Evolutionary conservation across 306 rosid species (phyloP), one percentile per base, ranked within the genome.

Genomic region (Dalbergia cultrata): DNA sequence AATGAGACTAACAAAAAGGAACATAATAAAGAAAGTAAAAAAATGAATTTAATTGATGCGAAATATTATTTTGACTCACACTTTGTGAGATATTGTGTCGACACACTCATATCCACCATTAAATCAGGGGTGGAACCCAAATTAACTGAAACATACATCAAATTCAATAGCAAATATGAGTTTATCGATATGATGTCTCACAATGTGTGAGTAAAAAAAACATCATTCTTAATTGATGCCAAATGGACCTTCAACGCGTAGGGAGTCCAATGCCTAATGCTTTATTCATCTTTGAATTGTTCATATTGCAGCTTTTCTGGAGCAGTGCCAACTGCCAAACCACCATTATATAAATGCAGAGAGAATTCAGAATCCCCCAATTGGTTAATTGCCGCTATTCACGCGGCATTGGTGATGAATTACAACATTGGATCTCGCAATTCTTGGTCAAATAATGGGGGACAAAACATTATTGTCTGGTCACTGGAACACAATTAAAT

Each of bases 321-420:
- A 18, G 33, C 18, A 1, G 9, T 35, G 62, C 37, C n/a, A 70
- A 31, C 8, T 35, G 62, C 37, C n/a, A 70, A 31, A 78, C 37
- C n/a, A 67, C 19, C 54, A 10, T 22, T 53, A 18, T 19, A 13
- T 47, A 5, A 5, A 10, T 13, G 13, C 31, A 26, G 31, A 26
- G 41, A 37, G 8, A 61, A 58, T 26, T 5, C 16, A 57, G 9
- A 19, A 26, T 61, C 17, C 69, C 67, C 77, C 63, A 75, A 12
- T 53, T 57, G 70, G 53, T 5, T 26, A 9, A 14, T 67, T 50
- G 44, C n/a, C 70, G 49, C 31, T 66, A 62, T 60, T 82, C 67
- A 54, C 74, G 81, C 86, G 76, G 66, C 44, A 45, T 81, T 45
- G 41, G 33, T 13, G 16, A 59, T 74, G 59, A 70, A n/a, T 66